Evolutionary conservation across 2,329 filamentous ascomycete genomes (phyloP).

Genomic region (Aspergillus viridinutans): DNA sequence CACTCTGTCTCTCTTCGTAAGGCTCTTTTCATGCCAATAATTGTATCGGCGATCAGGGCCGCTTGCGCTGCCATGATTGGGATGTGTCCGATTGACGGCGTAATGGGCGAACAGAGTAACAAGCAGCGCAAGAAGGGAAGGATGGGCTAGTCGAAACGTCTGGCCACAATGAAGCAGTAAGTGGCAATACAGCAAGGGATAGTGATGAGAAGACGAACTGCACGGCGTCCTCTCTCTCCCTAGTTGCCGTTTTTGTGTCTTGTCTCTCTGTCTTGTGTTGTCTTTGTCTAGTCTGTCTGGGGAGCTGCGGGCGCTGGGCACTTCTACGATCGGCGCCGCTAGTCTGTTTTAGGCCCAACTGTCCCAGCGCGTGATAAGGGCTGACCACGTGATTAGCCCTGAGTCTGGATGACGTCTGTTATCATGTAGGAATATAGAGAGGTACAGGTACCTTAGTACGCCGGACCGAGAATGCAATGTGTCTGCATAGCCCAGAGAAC

Average conservation of each 20-base stretch:
- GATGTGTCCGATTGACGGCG: neutral
- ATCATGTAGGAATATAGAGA: too few relatives aligned
- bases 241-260: neutral
- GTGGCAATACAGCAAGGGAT: neutral
- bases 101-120: neutral
- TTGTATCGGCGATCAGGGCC: conserved; percentile 50
- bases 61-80: conserved; percentile 41
- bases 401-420: neutral
- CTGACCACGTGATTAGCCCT: conserved; percentile 17
- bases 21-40: conserved; percentile 52
- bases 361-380: conserved; percentile 16
- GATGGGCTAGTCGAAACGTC: neutral
- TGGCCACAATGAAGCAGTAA: neutral
- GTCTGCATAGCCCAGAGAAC: neutral
- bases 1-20: conserved; percentile 46
- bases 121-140: conserved; percentile 1
- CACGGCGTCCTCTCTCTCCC: neutral
- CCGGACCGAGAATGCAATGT: neutral
- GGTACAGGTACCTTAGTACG: too few relatives aligned
- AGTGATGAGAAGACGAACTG: neutral
- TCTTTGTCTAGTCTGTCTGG: conserved; percentile 14
- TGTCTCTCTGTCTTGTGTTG: conserved; percentile 1
- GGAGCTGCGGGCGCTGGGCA: conserved; percentile 17
- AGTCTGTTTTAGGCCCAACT: conserved; percentile 10
- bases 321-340: conserved; percentile 17